Conservation (phyloP, 768 basidiomycete species). For the Collybia sordida region DNA sequence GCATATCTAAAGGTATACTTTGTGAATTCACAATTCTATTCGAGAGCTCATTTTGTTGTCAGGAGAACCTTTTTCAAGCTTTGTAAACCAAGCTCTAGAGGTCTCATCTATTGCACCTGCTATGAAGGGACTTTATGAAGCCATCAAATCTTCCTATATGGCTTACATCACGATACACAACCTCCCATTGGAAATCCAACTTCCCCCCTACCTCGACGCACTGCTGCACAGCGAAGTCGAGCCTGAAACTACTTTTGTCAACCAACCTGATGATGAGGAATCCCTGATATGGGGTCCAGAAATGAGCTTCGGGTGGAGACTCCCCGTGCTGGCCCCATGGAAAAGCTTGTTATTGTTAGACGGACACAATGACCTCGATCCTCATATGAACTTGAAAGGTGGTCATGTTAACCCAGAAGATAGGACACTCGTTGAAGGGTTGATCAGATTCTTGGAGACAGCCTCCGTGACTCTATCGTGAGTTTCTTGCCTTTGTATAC, state of each 20-base stretch:
- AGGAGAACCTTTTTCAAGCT: conserved; percentile 65
- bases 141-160: conserved; percentile 73
- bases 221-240: conserved; percentile 66
- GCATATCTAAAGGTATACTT: conserved; percentile 60
- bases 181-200: conserved; percentile 81
- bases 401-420: conserved; percentile 66
- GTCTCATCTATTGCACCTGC: conserved; percentile 72
- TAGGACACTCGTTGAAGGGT: conserved; percentile 62
- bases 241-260: conserved; percentile 46
- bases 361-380: conserved; percentile 51
- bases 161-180: conserved; percentile 78
- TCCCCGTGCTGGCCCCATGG: conserved; percentile 84
- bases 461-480: conserved; percentile 77
- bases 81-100: conserved; percentile 55
- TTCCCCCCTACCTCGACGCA: conserved; percentile 77
- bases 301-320: conserved; percentile 68
- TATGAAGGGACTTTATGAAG: conserved; percentile 79
- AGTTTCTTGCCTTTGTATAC: conserved; percentile 24
- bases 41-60: not conserved
- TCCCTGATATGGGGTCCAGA: conserved; percentile 63
- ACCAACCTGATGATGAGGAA: conserved; percentile 52
- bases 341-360: conserved; percentile 84
- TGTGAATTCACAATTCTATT: conserved; percentile 8
- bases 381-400: conserved; percentile 57
- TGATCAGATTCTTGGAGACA: conserved; percentile 74